Evolutionary conservation across 345 rosid genomes (phyloP), one percentile per base, ranked within the genome.

Genomic region (Microcos paniculata): DNA sequence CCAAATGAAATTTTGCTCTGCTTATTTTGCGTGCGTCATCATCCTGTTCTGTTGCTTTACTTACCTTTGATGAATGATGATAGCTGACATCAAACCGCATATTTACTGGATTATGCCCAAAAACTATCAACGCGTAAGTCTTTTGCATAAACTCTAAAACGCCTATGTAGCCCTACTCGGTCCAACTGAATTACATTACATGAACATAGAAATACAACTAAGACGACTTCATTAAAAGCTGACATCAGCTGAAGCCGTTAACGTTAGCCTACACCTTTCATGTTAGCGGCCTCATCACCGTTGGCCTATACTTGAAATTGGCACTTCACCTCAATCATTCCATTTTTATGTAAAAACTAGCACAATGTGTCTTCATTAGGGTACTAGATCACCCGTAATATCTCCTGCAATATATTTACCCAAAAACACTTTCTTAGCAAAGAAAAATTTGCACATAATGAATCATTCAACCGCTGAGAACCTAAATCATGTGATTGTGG

Each of bases 401-500:
- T 73, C 69, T 31, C 77, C 77, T 62, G 69, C 77, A 43, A 48
- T 61, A 45, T 46, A 62, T 73, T 61, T 63, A 33, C 58, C 28
- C 43, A 26, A 58, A 30, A 16, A 11, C 8, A 24, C 0, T 3
- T 6, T 8, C 7, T 57, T 59, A 42, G 52, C 24, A 42, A 14
- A 11, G 53, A 58, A n/a, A 43, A 43, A 26, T 43, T 30, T 26
- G 65, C 38, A 59, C 6, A 15, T 14, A 56, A 14, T 23, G 38
- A 10, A 72, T 12, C 6, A 18, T 7, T 13, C 12, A 71, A 52
- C 15, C 55, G 2, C 13, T 71, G 1, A 53, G 18, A 51, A 71
- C 7, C 53, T 55, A 70, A 23, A 21, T 21, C 46, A 35, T 35
- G n/a, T 3, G 13, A 35, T 13, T 14, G 63, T 12, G 18, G 23